Evolutionary conservation across 1,284 basidiomycete genomes (phyloP), one percentile per base, ranked within the genome.

Genomic region (Sanghuangporus baumii): DNA sequence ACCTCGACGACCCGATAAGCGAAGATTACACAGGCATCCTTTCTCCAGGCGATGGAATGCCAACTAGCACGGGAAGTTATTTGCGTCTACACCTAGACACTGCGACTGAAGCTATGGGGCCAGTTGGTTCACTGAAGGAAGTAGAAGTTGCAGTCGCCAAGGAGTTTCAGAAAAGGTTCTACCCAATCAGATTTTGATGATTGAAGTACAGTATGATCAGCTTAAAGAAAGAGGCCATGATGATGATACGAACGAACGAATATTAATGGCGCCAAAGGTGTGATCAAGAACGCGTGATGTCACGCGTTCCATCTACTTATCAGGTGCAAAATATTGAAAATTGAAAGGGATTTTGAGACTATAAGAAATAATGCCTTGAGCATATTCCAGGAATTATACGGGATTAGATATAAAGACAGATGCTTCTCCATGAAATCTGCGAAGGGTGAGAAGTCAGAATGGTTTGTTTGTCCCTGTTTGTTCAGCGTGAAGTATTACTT

Each of bases 131-230:
- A 23, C 36, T 65, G 36, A 46, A 62, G 52, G 23, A 66, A 72
- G 16, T 56, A 62, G 68, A 69, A 34, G 51, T 55, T 2, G 52
- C 36, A 37, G 40, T 65, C 6, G 68, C 59, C n/a, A 55, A 46
- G 16, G 43, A 51, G 40, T 43, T 31, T 16, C 47, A 61, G 51
- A 47, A 59, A 37, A 55, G 51, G 6, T 65, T 62, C 50, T 56
- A 59, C 43, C 64, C 64, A 5, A 26, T 62, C 9, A 65, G 50
- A 51, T 59, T 48, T 40, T 65, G 47, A 52, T 55, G 12, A 7
- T 9, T 26, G 14, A 14, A 4, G 12, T 50, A 41, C n/a, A 9
- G 48, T 23, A 43, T 20, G n/a, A 48, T 2, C 23, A 18, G 40
- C 3, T 41, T 4, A 12, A 41, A 12, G 40, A 41, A 41, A 41